Percentiles rank a stretch among this genome's conserved stretches.
phyloP scores from a whole-genome alignment of 306 rosid genomes.

The Ziziphus jujuba region DNA sequence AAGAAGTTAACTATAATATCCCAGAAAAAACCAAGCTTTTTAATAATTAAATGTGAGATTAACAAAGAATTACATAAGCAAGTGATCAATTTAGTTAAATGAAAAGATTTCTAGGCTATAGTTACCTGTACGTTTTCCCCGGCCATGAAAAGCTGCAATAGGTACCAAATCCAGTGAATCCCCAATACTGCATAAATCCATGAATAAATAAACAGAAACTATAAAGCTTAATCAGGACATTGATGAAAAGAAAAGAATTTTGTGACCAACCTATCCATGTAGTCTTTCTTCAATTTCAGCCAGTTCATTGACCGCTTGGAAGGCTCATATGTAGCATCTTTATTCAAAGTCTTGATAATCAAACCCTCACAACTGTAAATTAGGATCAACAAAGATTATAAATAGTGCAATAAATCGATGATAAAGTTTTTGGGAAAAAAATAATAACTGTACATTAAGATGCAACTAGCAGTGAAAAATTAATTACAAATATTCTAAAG shows the following conservation, averaged over 20 bases:
- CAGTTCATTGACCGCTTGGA: slow-evolving; percentile 85
- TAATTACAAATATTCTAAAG: slow-evolving; percentile 6
- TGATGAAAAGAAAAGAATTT: slow-evolving; percentile 11
- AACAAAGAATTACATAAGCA: not conserved
- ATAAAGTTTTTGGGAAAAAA: slow-evolving; percentile 9
- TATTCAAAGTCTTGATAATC: slow-evolving; percentile 74
- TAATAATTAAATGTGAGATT: not conserved
- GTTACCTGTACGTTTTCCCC: slow-evolving; percentile 94
- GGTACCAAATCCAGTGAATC: slow-evolving; percentile 97
- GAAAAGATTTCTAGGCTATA: slow-evolving; percentile 8
- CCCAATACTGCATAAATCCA: slow-evolving; percentile 67
- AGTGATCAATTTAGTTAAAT: slow-evolving; percentile 15
- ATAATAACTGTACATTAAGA: not conserved
- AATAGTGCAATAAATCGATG: slow-evolving; percentile 2
- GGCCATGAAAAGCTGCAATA: slow-evolving; percentile 93
- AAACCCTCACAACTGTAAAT: slow-evolving; percentile 83
- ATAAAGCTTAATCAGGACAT: slow-evolving; percentile 12
- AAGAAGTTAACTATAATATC: not conserved
- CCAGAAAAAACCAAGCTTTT: not conserved
- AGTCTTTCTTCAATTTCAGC: slow-evolving; percentile 96
- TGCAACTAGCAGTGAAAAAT: not conserved
- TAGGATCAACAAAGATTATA: slow-evolving; percentile 27
- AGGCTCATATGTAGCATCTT: slow-evolving; percentile 95
- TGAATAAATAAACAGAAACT: slow-evolving; percentile 26
- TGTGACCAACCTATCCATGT: slow-evolving; percentile 63